phyloP scores from a whole-genome alignment of 2,329 filamentous ascomycete species.

The Cercospora sp. region DNA sequence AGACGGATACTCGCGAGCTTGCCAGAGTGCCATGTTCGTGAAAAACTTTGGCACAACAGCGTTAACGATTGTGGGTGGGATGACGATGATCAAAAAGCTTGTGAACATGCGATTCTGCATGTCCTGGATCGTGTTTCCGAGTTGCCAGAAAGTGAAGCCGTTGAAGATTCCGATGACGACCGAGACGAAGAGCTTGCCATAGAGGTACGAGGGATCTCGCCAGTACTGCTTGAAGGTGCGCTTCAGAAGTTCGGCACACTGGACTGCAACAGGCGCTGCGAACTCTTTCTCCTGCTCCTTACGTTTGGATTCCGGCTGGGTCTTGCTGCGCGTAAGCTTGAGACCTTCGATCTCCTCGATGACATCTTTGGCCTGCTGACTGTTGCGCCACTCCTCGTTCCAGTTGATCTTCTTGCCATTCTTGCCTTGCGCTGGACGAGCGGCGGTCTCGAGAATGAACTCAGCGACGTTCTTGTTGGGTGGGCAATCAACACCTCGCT shows the following conservation, averaged over 20 bases:
- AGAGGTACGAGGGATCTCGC: slow-evolving; percentile 72
- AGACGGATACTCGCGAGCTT: slow-evolving; percentile 69
- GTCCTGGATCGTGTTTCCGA: slow-evolving; percentile 64
- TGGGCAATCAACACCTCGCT: slow-evolving; percentile 65
- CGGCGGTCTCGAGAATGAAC: slow-evolving; percentile 66
- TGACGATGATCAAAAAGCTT: slow-evolving; percentile 56
- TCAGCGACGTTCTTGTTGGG: slow-evolving; percentile 66
- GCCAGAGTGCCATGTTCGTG: slow-evolving; percentile 69
- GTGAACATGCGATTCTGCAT: slow-evolving; percentile 81
- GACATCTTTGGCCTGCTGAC: slow-evolving; percentile 59
- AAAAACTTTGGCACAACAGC: slow-evolving; percentile 76
- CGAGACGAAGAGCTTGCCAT: slow-evolving; percentile 71
- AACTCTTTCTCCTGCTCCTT: slow-evolving; percentile 51
- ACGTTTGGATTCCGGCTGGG: slow-evolving; percentile 38
- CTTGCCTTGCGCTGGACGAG: slow-evolving; percentile 54
- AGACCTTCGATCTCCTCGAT: slow-evolving; percentile 66
- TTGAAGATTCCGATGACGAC: slow-evolving; percentile 75
- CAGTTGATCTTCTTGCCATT: slow-evolving; percentile 65
- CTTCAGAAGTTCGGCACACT: slow-evolving; percentile 67
- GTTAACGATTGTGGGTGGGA: slow-evolving; percentile 72
- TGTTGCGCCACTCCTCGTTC: slow-evolving; percentile 73
- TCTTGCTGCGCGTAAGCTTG: slow-evolving; percentile 56
- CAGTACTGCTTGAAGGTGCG: slow-evolving; percentile 68
- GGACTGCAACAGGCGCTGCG: slow-evolving; percentile 63
- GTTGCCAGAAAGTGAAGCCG: slow-evolving; percentile 73